Conservation (phyloP, 1,284 basidiomycete genomes). For the Fomitiporia mediterranea region DNA sequence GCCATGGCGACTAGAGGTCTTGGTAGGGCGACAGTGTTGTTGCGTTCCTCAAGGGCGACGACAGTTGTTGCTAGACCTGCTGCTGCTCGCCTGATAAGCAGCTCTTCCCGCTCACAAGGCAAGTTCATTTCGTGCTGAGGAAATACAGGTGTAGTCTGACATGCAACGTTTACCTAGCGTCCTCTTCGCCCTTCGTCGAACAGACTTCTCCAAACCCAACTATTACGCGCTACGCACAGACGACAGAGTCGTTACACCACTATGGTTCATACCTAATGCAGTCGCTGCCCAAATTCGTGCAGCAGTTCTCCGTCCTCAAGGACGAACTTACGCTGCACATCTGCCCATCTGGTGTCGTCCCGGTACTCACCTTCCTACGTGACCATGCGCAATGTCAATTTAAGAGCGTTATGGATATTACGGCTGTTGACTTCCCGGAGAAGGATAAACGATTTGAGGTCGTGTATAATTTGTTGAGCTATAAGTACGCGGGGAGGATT, state of each 20-base stretch:
- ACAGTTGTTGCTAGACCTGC: conserved; percentile 1
- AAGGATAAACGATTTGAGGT: conserved; percentile 94
- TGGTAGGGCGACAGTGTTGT: conserved; percentile 7
- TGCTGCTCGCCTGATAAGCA: conserved; percentile 26
- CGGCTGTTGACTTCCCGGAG: conserved; percentile 94
- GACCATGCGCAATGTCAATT: conserved; percentile 97
- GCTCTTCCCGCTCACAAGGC: conserved; percentile 50
- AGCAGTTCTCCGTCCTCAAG: conserved; percentile 97
- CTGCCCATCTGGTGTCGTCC: conserved; percentile 78
- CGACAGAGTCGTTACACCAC: conserved; percentile 75
- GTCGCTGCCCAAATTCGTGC: conserved; percentile 90
- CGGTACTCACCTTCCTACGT: conserved; percentile 88
- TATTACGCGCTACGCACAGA: conserved; percentile 59
- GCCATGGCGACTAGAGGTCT: conserved; percentile 48
- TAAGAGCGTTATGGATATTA: conserved; percentile 91
- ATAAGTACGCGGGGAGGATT: conserved; percentile 74
- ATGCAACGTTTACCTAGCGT: conserved; percentile 37
- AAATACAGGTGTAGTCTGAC: not conserved
- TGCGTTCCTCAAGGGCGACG: conserved; percentile 14
- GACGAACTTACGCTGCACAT: conserved; percentile 94
- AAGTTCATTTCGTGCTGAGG: conserved; percentile 10
- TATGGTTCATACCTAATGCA: conserved; percentile 90
- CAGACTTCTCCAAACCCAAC: conserved; percentile 84
- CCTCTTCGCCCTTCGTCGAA: conserved; percentile 79
- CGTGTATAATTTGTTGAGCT: conserved; percentile 91